Conservation (phyloP, 805 yeast genomes). For the Candida stauntonica region DNA sequence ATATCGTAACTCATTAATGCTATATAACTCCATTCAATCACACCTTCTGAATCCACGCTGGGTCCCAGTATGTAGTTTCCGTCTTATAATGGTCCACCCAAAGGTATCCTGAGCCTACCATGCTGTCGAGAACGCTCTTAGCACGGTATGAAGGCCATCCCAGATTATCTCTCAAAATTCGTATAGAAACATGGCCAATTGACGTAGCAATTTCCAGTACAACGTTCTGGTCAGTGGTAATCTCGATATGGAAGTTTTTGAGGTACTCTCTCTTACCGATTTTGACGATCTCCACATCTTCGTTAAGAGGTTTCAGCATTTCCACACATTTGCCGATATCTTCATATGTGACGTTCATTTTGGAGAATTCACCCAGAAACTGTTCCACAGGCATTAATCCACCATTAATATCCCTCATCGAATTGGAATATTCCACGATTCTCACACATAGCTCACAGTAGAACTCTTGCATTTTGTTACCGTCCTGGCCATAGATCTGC, state of each 20-base stretch:
- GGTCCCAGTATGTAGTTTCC: slow-evolving; percentile 63
- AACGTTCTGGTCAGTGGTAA: slow-evolving; percentile 62
- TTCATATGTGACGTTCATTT: slow-evolving; percentile 31
- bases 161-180: slow-evolving; percentile 66
- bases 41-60: slow-evolving; percentile 51
- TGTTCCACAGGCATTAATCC: slow-evolving; percentile 69
- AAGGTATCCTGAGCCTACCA: slow-evolving; percentile 76
- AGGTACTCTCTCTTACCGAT: slow-evolving; percentile 48
- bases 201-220: slow-evolving; percentile 74
- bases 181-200: slow-evolving; percentile 66
- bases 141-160: slow-evolving; percentile 68
- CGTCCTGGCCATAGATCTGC: slow-evolving; percentile 30
- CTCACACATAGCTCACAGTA: slow-evolving; percentile 66
- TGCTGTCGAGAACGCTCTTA: slow-evolving; percentile 61
- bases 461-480: slow-evolving; percentile 40
- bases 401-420: slow-evolving; percentile 70
- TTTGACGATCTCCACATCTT: slow-evolving; percentile 60
- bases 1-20: no score
- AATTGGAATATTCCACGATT: slow-evolving; percentile 70
- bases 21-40: no score
- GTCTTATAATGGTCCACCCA: slow-evolving; percentile 68
- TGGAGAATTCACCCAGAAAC: slow-evolving; percentile 34
- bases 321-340: slow-evolving; percentile 58
- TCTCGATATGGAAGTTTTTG: slow-evolving; percentile 57
- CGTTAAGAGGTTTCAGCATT: slow-evolving; percentile 54